A percentile compares a stretch with the other conserved stretches of the same genome.
Conservation (phyloP, 2,329 filamentous ascomycete species). For the Pleochaeta shiraiana region DNA sequence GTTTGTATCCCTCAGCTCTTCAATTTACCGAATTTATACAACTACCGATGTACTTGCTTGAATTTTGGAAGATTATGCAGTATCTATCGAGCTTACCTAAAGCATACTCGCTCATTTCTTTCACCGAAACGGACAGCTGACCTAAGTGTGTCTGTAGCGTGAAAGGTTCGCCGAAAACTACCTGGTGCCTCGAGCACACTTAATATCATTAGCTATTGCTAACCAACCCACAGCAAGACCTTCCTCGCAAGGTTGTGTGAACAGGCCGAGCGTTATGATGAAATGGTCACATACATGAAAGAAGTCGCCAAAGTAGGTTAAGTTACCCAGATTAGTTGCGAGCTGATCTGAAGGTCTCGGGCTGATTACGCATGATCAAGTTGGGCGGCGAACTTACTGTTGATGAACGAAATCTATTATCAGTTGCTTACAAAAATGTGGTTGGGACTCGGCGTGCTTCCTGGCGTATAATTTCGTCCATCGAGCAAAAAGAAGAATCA, state of each 20-base stretch:
- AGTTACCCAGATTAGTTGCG: slow-evolving; percentile 10
- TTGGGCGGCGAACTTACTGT: slow-evolving; percentile 61
- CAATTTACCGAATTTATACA: too few relatives aligned
- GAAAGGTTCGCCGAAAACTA: neutral
- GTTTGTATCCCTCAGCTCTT: neutral
- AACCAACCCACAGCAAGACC: slow-evolving; percentile 55
- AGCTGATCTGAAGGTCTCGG: neutral
- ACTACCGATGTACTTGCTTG: too few relatives aligned
- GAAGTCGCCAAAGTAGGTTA: slow-evolving; percentile 74
- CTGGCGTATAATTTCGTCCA: slow-evolving; percentile 98
- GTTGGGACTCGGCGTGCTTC: slow-evolving; percentile 95
- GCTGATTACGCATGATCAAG: slow-evolving; percentile 16
- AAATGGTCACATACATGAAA: slow-evolving; percentile 99
- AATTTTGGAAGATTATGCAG: too few relatives aligned
- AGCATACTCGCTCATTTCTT: neutral
- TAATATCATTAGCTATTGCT: neutral
- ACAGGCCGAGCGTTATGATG: slow-evolving; percentile 82
- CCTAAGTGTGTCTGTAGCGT: neutral
- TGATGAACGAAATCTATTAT: slow-evolving; percentile 97
- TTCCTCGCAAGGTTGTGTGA: slow-evolving; percentile 99
- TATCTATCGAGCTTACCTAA: too few relatives aligned
- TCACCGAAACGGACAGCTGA: neutral
- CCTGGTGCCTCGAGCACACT: neutral
- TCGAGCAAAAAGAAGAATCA: slow-evolving; percentile 99
- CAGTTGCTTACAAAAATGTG: slow-evolving; percentile 99